Evolutionary conservation across 75 land plant genomes (phyloP), one percentile per base, ranked within the genome.

Genomic region (Sequoia sempervirens): DNA sequence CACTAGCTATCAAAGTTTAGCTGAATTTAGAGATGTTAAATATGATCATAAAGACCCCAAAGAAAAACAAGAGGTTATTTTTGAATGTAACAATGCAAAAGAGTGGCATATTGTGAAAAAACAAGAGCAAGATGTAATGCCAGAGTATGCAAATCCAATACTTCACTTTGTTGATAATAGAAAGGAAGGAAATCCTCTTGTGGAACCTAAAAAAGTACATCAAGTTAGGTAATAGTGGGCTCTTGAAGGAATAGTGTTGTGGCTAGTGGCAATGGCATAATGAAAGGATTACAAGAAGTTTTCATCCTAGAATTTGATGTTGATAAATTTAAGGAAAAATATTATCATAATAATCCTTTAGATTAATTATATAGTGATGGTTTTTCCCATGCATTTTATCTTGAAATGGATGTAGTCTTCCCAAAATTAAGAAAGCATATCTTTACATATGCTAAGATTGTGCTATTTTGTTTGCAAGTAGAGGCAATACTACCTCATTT

Each of bases 401-500:
- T 97, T 85, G 94, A 94, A 47, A 80, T 97, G 9, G 85, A 89
- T 83, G 58, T 83, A 40, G 88, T 93, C 73, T 90, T 92, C 73
- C 97, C 97, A 7, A 87, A 86, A 70, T 86, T 97, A 87, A 90
- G 89, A 82, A 81, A 84, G 36, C 89, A 97, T 81, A 95, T 97
- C 83, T 84, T 69, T 58, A 66, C 66, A 23, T 94, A 89, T 90
- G 94, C 90, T 5, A 93, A 90, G 69, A 84, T 68, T 15, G 87
- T 97, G 85, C 81, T 97, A 80, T 91, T 94, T 54, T 91, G 92
- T n/a, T 80, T 84, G 81, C 94, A 94, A 30, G 82, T 97, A 84
- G 91, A 90, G 87, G 90, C 83, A 47, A 54, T 95, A 38, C 85
- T 96, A 58, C 82, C 86, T 30, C 75, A 68, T 82, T 53, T 81